Evolutionary conservation across 306 rosid genomes (phyloP).

Genomic region (Vigna nakashimae): DNA sequence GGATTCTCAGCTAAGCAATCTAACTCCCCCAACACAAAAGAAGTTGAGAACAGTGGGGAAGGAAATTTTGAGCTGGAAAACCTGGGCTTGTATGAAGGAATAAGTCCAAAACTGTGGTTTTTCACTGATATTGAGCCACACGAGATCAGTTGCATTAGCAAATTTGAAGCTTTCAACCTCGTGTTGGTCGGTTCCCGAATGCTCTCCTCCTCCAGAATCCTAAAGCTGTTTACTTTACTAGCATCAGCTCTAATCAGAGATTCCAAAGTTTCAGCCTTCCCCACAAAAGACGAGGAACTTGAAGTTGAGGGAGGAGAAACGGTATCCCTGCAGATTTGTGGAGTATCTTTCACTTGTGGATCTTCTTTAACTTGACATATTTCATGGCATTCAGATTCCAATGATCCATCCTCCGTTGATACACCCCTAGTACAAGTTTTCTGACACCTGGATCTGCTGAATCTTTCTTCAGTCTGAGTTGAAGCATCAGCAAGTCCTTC

Average conservation of each 20-base stretch:
- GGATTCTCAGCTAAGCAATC: constrained; percentile 84
- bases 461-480: constrained; percentile 91
- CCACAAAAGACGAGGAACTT: constrained; percentile 75
- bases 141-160: constrained; percentile 91
- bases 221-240: constrained; percentile 84
- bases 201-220: constrained; percentile 82
- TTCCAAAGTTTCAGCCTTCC: constrained; percentile 88
- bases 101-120: constrained; percentile 87
- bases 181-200: constrained; percentile 69
- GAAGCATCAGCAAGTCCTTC: constrained; percentile 95
- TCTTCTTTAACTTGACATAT: constrained; percentile 52
- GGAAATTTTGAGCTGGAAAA: constrained; percentile 82
- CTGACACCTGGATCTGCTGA: constrained; percentile 53
- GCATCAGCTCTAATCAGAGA: constrained; percentile 94
- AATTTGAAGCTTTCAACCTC: constrained; percentile 78
- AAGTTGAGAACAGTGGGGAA: constrained; percentile 79
- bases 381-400: constrained; percentile 62
- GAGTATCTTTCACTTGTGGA: constrained; percentile 62
- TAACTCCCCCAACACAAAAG: constrained; percentile 78
- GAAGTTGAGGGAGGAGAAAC: constrained; percentile 76
- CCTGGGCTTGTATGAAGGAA: constrained; percentile 84
- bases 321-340: constrained; percentile 62
- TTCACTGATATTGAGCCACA: constrained; percentile 97
- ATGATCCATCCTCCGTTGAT: constrained; percentile 83
- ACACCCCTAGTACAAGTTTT: constrained; percentile 95